These are phyloP conservation scores for Marchantia polymorpha DNA, from an alignment of 225 moss, liverwort and hornwort species.

Conservation along the genomic window DNA sequence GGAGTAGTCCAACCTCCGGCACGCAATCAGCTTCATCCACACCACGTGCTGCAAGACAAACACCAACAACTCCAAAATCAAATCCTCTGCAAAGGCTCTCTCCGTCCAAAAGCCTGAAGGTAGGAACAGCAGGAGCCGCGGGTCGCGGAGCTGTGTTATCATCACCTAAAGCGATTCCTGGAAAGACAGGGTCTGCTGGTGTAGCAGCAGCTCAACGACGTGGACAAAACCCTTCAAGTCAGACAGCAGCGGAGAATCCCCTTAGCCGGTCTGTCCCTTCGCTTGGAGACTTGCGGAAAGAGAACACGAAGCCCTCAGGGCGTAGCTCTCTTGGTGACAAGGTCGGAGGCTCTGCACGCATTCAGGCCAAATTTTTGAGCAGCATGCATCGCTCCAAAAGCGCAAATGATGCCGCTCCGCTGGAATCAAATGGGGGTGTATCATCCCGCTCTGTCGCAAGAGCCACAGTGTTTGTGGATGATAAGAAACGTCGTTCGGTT, in stretches of 20 bases:
- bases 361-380: constrained; percentile 32
- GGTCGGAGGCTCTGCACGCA: constrained; percentile 53
- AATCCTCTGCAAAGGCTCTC: constrained; percentile 60
- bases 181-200: constrained; percentile 23
- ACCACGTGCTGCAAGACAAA: constrained; percentile 50
- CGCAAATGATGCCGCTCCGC: constrained; percentile 55
- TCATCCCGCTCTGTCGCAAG: constrained; percentile 36
- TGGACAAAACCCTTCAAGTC: constrained; percentile 39
- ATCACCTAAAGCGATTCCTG: constrained; percentile 46
- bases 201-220: constrained; percentile 48
- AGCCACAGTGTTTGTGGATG: constrained; percentile 52
- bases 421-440: constrained; percentile 63
- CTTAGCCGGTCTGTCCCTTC: constrained; percentile 82
- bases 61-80: constrained; percentile 57
- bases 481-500: constrained; percentile 51
- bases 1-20: constrained; percentile 73
- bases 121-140: constrained; percentile 31
- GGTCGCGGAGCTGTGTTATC: constrained; percentile 40
- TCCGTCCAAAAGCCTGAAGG: constrained; percentile 58
- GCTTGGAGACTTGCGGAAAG: constrained; percentile 81
- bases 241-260: constrained; percentile 64
- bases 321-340: constrained; percentile 64
- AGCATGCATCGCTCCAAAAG: constrained; percentile 56
- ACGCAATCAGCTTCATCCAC: constrained; percentile 55
- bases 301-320: constrained; percentile 79